A percentile compares a stretch with the other conserved stretches of the same genome.
Conservation (phyloP, 2,329 filamentous ascomycete species). For the Pseudonectria foliicola region DNA sequence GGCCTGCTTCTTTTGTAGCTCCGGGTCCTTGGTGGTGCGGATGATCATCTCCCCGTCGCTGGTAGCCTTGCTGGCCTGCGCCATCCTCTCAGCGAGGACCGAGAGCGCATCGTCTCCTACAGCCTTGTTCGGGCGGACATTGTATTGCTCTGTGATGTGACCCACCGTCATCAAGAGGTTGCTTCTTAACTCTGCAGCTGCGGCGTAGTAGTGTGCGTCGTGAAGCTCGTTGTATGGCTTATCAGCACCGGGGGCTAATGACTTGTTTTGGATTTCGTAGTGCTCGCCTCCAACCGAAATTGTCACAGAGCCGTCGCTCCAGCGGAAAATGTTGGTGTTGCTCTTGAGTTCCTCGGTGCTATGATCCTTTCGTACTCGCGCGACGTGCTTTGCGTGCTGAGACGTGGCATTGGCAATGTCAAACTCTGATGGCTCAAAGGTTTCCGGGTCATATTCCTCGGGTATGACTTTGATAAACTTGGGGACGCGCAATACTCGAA, state of each 20-base stretch:
- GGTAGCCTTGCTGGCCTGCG: slow-evolving; percentile 51
- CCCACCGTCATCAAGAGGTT: slow-evolving; percentile 66
- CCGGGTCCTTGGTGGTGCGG: slow-evolving; percentile 64
- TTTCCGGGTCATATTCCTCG: slow-evolving; percentile 57
- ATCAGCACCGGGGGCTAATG: slow-evolving; percentile 54
- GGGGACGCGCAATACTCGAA: slow-evolving; percentile 65
- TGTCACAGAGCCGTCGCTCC: slow-evolving; percentile 74
- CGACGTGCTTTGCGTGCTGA: slow-evolving; percentile 54
- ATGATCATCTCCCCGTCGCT: slow-evolving; percentile 59
- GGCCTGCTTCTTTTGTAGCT: slow-evolving; percentile 65
- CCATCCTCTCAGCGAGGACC: slow-evolving; percentile 59
- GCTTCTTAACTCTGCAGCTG: slow-evolving; percentile 61
- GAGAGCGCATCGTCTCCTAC: slow-evolving; percentile 66
- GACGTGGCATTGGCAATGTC: slow-evolving; percentile 47
- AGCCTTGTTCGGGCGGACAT: slow-evolving; percentile 58
- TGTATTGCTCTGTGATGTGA: slow-evolving; percentile 67
- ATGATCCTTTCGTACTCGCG: slow-evolving; percentile 63
- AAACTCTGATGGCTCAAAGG: slow-evolving; percentile 54
- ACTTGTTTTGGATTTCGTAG: slow-evolving; percentile 66
- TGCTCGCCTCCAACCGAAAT: slow-evolving; percentile 69
- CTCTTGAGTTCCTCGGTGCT: slow-evolving; percentile 62
- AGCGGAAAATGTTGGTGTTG: slow-evolving; percentile 67
- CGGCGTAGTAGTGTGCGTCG: slow-evolving; percentile 71
- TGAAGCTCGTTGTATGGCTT: slow-evolving; percentile 59
- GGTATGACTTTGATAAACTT: slow-evolving; percentile 66